Evolutionary conservation across 2,329 filamentous ascomycete species (phyloP).

Genomic region (Ceratocystiopsis brevicomis): DNA sequence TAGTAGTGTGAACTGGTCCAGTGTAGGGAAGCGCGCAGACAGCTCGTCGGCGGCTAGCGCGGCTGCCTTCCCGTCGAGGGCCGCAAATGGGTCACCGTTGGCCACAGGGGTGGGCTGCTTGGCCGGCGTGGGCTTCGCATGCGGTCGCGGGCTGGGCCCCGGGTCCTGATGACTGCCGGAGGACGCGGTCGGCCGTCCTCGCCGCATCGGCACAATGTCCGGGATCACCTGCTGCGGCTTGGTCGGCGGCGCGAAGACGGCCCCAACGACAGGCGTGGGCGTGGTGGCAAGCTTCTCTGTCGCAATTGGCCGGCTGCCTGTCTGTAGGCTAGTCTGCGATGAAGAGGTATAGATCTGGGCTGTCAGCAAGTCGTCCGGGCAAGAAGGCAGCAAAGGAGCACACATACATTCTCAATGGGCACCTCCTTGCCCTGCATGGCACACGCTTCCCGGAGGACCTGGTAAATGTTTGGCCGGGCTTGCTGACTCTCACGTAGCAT

Average conservation of each 20-base stretch:
- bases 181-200: slow-evolving; percentile 47
- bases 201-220: slow-evolving; percentile 82
- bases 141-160: slow-evolving; percentile 8
- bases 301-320: slow-evolving; percentile 30
- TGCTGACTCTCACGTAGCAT: slow-evolving; percentile 79
- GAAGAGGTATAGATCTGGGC: slow-evolving; percentile 51
- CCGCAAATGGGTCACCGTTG: slow-evolving; percentile 71
- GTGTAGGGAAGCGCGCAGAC: slow-evolving; percentile 66
- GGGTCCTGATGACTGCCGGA: slow-evolving; percentile 12
- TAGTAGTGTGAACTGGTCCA: slow-evolving; percentile 82
- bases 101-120: slow-evolving; percentile 32
- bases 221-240: slow-evolving; percentile 58
- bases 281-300: slow-evolving; percentile 26
- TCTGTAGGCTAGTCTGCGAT: slow-evolving; percentile 42
- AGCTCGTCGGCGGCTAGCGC: slow-evolving; percentile 51
- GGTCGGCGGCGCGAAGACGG: slow-evolving; percentile 59
- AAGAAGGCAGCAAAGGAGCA: not conserved
- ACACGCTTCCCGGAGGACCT: slow-evolving; percentile 74
- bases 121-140: slow-evolving; percentile 21
- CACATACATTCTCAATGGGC: slow-evolving; percentile 69
- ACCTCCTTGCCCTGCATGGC: slow-evolving; percentile 72
- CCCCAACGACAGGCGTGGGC: slow-evolving; percentile 49
- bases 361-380: slow-evolving; percentile 5
- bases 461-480: slow-evolving; percentile 75
- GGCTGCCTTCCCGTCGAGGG: slow-evolving; percentile 50